Conservation (phyloP, 768 basidiomycete species). For the Trametes maxima region DNA sequence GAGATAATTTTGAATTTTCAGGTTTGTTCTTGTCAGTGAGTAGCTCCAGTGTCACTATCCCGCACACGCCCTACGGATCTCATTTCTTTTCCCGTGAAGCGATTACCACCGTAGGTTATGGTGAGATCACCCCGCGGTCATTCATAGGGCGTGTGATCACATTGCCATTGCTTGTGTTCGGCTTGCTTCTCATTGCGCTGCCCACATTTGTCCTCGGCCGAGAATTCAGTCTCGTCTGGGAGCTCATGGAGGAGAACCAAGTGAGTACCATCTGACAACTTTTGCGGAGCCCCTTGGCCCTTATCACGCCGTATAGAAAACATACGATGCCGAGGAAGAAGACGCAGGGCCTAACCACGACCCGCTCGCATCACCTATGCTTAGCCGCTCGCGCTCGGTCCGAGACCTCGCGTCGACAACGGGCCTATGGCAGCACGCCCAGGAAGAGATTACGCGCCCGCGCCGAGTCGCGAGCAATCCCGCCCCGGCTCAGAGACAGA, state of each 20-base stretch:
- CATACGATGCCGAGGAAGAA: slow-evolving; percentile 16
- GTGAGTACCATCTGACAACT: slow-evolving; percentile 32
- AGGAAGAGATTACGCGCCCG: slow-evolving; percentile 14
- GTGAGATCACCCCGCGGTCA: slow-evolving; percentile 88
- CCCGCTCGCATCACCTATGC: slow-evolving; percentile 22
- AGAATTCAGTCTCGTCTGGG: slow-evolving; percentile 91
- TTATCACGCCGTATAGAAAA: background rate
- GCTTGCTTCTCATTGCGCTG: slow-evolving; percentile 84
- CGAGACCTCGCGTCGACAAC: slow-evolving; percentile 14
- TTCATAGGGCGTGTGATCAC: slow-evolving; percentile 87
- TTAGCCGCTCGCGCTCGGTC: slow-evolving; percentile 14
- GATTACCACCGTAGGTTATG: slow-evolving; percentile 89
- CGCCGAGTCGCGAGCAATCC: slow-evolving; percentile 12
- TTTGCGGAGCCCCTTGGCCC: background rate
- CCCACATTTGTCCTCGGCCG: slow-evolving; percentile 91
- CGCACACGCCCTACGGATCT: background rate
- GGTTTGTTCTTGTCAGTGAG: slow-evolving; percentile 81
- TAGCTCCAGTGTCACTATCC: slow-evolving; percentile 25
- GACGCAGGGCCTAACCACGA: slow-evolving; percentile 17
- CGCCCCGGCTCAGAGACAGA: background rate
- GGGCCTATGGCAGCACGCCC: slow-evolving; percentile 20
- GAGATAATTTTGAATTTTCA: slow-evolving; percentile 18
- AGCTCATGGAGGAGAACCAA: slow-evolving; percentile 63
- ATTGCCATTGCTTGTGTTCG: slow-evolving; percentile 83
- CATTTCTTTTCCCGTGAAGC: slow-evolving; percentile 42